phyloP scores from a whole-genome alignment of 495 filamentous ascomycete species.

The Neurospora sp. region DNA sequence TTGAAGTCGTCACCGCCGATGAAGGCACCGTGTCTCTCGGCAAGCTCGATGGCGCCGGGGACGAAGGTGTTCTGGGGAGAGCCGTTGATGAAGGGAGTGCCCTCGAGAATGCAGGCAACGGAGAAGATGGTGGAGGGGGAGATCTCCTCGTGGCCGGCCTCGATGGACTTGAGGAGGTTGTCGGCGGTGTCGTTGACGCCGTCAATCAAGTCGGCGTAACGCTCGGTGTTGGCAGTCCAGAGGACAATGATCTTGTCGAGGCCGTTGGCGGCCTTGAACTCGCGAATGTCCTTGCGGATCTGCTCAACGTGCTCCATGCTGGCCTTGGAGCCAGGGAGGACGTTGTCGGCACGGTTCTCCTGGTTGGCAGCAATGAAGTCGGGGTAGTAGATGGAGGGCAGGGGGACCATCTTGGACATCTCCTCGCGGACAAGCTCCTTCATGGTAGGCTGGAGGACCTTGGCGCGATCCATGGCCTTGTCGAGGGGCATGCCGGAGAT shows the following conservation, averaged over 20 bases:
- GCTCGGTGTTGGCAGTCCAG: conserved; percentile 99
- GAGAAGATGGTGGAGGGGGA: conserved; percentile 93
- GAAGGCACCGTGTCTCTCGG: conserved; percentile 80
- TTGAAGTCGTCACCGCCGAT: conserved; percentile 99
- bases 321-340: conserved; percentile 75
- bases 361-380: conserved; percentile 99
- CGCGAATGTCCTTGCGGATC: conserved; percentile 88
- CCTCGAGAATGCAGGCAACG: conserved; percentile 84
- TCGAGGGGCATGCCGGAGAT: conserved; percentile 85
- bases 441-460: conserved; percentile 85
- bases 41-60: conserved; percentile 80
- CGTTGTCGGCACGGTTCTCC: conserved; percentile 90
- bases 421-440: conserved; percentile 86
- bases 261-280: conserved; percentile 79
- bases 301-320: conserved; percentile 80
- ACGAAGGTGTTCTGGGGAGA: conserved; percentile 99
- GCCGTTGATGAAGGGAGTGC: conserved; percentile 94
- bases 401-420: conserved; percentile 79
- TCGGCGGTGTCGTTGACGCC: conserved; percentile 96
- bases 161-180: conserved; percentile 81
- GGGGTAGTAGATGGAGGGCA: conserved; percentile 95
- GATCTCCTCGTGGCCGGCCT: conserved; percentile 76
- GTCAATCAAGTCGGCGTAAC: conserved; percentile 75
- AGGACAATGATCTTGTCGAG: conserved; percentile 95
- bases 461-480: conserved; percentile 89